Evolutionary conservation across 23 red algal genomes (phyloP).

Genomic region (Gracilaria caudata): DNA sequence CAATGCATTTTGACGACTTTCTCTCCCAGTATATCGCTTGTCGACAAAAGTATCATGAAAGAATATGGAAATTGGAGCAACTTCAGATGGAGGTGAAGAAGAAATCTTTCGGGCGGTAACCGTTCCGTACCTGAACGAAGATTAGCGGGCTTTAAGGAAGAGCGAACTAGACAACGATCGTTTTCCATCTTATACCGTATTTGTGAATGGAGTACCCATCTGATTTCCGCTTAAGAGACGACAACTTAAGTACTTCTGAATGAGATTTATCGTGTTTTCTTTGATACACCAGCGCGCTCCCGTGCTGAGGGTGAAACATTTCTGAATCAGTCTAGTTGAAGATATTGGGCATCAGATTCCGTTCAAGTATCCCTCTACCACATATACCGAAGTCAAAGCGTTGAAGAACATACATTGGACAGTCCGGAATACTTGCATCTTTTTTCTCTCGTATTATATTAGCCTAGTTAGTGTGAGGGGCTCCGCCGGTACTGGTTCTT

Average conservation of each 20-base stretch:
- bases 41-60: slow-evolving; percentile 66
- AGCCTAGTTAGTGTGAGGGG: no score
- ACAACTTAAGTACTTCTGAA: no score
- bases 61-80: slow-evolving; percentile 59
- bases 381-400: no score
- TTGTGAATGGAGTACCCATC: slow-evolving; percentile 24
- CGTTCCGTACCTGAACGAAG: not conserved
- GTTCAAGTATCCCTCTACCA: no score
- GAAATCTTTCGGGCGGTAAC: slow-evolving; percentile 42
- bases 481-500: no score
- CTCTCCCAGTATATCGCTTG: slow-evolving; percentile 49
- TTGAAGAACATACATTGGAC: no score
- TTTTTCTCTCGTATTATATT: no score
- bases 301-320: not conserved
- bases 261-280: no score
- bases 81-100: slow-evolving; percentile 51
- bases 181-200: slow-evolving; percentile 12
- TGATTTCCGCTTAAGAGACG: not conserved
- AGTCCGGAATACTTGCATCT: no score
- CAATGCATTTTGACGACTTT: slow-evolving; percentile 63
- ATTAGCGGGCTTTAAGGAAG: not conserved
- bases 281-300: not conserved
- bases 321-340: no score
- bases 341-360: no score
- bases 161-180: not conserved